These are phyloP conservation scores for Ziziphus jujuba DNA, from an alignment of 306 rosid genomes.

Conservation along the genomic window DNA sequence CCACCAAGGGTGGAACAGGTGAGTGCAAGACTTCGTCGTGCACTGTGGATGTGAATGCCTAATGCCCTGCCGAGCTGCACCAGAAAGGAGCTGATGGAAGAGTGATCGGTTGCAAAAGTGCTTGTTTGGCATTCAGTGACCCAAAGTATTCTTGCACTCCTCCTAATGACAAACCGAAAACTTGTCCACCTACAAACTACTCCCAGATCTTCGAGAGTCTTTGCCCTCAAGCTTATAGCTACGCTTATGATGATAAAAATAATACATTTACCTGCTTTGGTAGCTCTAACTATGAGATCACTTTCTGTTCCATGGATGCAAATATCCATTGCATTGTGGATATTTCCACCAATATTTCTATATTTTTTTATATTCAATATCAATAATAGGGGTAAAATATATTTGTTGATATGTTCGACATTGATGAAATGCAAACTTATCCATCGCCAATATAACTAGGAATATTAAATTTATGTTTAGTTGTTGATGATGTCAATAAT, in stretches of 20 bases:
- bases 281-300: conserved; percentile 19
- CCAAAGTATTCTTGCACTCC: conserved; percentile 21
- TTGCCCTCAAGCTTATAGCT: conserved; percentile 23
- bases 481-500: too few species aligned
- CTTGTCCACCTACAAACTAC: conserved; percentile 19
- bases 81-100: conserved; percentile 6
- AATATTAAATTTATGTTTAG: too few species aligned
- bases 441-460: too few species aligned
- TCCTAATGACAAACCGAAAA: not conserved
- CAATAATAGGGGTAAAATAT: too few species aligned
- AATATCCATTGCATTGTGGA: too few species aligned
- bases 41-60: not conserved
- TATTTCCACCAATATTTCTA: too few species aligned
- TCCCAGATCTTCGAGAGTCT: not conserved
- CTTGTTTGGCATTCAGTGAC: conserved; percentile 19
- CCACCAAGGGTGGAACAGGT: conserved; percentile 14
- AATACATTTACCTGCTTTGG: conserved; percentile 24
- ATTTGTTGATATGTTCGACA: too few species aligned
- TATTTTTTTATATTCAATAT: too few species aligned
- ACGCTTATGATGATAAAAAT: conserved; percentile 12
- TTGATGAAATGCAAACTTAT: too few species aligned
- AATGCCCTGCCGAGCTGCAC: conserved; percentile 14
- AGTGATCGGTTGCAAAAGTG: conserved; percentile 39
- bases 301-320: too few species aligned
- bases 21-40: conserved; percentile 9